Percentiles rank a stretch among this genome's conserved stretches.
Evolutionary conservation across 345 rosid species (phyloP).

Genomic region (Eucalyptus paniculata): DNA sequence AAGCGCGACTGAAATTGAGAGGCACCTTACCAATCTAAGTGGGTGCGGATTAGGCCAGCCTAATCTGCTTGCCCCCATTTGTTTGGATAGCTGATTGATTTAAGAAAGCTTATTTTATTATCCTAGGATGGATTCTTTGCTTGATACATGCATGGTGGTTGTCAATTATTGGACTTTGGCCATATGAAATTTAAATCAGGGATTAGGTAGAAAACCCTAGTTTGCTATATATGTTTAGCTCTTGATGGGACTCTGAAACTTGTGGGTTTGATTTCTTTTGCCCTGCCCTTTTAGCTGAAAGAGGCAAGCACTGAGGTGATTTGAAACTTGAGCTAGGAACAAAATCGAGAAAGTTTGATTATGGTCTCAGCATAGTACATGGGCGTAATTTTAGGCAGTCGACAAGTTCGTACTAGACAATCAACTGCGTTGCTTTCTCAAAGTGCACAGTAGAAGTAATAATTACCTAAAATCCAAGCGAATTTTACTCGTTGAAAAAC

Average conservation of each 20-base stretch:
- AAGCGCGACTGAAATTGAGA: background rate
- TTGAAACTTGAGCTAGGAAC: background rate
- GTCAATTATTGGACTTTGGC: background rate
- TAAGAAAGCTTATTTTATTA: background rate
- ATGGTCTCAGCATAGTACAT: background rate
- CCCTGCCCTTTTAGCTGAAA: background rate
- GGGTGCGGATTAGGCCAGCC: background rate
- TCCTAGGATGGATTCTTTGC: background rate
- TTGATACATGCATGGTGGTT: background rate
- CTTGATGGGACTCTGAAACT: background rate
- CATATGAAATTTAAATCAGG: background rate
- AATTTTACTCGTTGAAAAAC: background rate
- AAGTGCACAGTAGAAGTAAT: background rate
- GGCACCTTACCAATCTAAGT: background rate
- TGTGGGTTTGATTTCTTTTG: background rate
- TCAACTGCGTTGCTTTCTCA: fast-evolving
- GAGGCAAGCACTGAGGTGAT: background rate
- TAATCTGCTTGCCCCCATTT: background rate
- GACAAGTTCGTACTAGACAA: background rate
- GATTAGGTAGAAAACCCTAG: background rate
- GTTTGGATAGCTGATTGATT: background rate
- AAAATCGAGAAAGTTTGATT: background rate
- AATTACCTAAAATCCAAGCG: background rate
- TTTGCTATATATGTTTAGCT: background rate
- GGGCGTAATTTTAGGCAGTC: background rate